phyloP scores from a whole-genome alignment of 345 rosid species.

The Acer saccharum region DNA sequence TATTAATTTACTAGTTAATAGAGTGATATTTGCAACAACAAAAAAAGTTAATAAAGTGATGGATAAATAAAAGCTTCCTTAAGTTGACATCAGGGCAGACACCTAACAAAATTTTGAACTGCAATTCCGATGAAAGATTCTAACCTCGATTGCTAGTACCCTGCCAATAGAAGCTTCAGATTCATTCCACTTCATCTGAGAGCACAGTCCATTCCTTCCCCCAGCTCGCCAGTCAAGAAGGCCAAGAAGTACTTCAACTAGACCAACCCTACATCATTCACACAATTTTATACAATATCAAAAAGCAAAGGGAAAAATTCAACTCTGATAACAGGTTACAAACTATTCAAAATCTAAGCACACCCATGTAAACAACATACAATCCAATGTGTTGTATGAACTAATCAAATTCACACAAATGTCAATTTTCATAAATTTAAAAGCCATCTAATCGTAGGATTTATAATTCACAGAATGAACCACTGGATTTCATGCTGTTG shows the following conservation, averaged over 20 bases:
- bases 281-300: constrained; percentile 12
- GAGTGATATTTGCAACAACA: neutral
- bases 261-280: constrained; percentile 72
- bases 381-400: neutral
- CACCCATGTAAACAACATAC: neutral
- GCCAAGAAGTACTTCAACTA: constrained; percentile 93
- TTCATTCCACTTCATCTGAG: constrained; percentile 99
- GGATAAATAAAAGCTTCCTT: neutral
- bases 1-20: neutral
- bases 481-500: neutral
- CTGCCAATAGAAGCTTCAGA: constrained; percentile 97
- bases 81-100: neutral
- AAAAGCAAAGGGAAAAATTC: constrained; percentile 12
- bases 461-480: neutral
- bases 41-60: neutral
- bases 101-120: neutral
- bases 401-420: neutral
- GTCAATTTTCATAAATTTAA: neutral
- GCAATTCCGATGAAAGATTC: constrained; percentile 17
- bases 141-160: constrained; percentile 97
- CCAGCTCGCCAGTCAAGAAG: constrained; percentile 98
- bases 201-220: constrained; percentile 80
- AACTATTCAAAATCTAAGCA: neutral
- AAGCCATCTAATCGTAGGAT: neutral
- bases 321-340: neutral